Evolutionary conservation across 2,329 filamentous ascomycete species (phyloP).

Genomic region (Lecanosticta acicola): DNA sequence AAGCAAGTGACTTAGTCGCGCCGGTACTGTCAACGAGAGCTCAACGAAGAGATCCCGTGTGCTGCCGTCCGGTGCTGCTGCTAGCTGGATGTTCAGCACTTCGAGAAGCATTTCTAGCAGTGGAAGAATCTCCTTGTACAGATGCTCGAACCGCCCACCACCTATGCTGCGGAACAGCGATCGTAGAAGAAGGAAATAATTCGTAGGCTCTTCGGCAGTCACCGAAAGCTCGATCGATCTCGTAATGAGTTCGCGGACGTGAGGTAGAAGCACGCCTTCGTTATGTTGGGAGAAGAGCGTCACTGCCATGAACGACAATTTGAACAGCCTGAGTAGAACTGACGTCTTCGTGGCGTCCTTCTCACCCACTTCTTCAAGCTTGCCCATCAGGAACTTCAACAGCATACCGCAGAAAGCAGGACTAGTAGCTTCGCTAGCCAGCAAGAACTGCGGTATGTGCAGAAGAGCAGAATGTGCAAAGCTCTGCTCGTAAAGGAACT

Average conservation of each 20-base stretch:
- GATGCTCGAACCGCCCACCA: slow-evolving; percentile 90
- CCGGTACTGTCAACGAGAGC: slow-evolving; percentile 90
- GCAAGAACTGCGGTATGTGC: slow-evolving; percentile 94
- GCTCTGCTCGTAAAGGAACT: slow-evolving; percentile 93
- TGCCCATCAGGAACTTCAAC: slow-evolving; percentile 92
- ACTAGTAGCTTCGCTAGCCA: slow-evolving; percentile 97
- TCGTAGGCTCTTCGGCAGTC: slow-evolving; percentile 94
- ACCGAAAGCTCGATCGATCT: slow-evolving; percentile 95
- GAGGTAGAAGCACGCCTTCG: slow-evolving; percentile 88
- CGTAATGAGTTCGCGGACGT: slow-evolving; percentile 95
- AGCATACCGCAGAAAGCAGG: slow-evolving; percentile 98
- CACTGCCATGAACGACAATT: slow-evolving; percentile 98
- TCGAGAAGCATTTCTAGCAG: slow-evolving; percentile 96
- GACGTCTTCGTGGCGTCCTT: slow-evolving; percentile 88
- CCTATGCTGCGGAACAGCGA: slow-evolving; percentile 95
- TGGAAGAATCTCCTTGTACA: slow-evolving; percentile 97
- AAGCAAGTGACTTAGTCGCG: slow-evolving; percentile 84
- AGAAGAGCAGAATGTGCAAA: slow-evolving; percentile 92
- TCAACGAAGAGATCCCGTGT: slow-evolving; percentile 97
- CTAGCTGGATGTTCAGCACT: slow-evolving; percentile 87
- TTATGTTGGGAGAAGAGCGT: slow-evolving; percentile 93
- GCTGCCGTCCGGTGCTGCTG: slow-evolving; percentile 81
- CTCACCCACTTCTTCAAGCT: slow-evolving; percentile 89
- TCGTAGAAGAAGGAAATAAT: slow-evolving; percentile 90
- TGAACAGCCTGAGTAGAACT: slow-evolving; percentile 89